A percentile compares a stretch with the other conserved stretches of the same genome.
Conservation (phyloP, 495 filamentous ascomycete genomes). For the Astrocystis sublimbata region DNA sequence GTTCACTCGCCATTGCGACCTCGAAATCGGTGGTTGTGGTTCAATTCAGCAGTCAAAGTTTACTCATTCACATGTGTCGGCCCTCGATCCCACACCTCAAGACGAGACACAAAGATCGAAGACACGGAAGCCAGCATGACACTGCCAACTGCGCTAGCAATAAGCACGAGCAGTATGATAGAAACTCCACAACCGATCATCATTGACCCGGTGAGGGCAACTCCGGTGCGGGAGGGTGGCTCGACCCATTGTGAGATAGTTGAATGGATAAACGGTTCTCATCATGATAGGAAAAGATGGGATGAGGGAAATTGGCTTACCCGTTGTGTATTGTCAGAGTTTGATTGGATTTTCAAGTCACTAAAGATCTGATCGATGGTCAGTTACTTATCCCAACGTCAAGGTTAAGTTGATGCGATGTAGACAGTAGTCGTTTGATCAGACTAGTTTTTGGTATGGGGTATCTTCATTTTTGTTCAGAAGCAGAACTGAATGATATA, state of each 20-base stretch:
- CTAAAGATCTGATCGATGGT: not conserved
- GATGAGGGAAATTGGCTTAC: constrained; percentile 1
- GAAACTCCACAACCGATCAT: constrained; percentile 92
- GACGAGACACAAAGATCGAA: constrained; percentile 39
- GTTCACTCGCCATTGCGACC: not conserved
- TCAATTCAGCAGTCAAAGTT: constrained; percentile 44
- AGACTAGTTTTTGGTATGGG: constrained; percentile 75
- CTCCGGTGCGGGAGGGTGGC: constrained; percentile 81
- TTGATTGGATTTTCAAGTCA: not conserved
- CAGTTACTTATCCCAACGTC: not conserved
- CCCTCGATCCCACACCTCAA: constrained; percentile 41
- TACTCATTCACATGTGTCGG: constrained; percentile 54
- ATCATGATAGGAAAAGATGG: constrained; percentile 62
- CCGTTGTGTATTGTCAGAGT: not conserved
- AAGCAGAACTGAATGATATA: constrained; percentile 88
- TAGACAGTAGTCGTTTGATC: constrained; percentile 26
- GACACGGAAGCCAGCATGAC: constrained; percentile 52
- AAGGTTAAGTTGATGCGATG: not conserved
- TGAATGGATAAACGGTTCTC: constrained; percentile 99
- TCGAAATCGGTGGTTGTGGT: not conserved
- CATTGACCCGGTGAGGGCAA: constrained; percentile 45
- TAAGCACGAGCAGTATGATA: constrained; percentile 19
- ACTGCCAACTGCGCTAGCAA: constrained; percentile 26
- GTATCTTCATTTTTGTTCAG: constrained; percentile 83
- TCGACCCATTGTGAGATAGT: constrained; percentile 74